A percentile compares a stretch with the other conserved stretches of the same genome.
These are phyloP conservation scores for Exsudoporus frostii DNA, from an alignment of 768 basidiomycete species.

Conservation along the genomic window DNA sequence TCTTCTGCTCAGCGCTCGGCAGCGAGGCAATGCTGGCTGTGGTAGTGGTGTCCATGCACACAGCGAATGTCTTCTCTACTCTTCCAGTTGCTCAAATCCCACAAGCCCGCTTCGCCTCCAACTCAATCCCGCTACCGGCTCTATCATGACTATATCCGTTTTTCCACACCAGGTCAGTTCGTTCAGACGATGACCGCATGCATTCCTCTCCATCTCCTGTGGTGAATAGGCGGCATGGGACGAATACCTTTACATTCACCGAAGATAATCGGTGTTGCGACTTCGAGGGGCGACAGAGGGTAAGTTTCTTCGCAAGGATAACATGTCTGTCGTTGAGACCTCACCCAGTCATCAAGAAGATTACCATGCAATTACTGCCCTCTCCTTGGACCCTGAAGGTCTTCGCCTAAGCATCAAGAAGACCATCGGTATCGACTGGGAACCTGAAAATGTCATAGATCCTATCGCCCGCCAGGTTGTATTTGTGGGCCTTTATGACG, in stretches of 20 bases:
- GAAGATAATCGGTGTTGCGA: constrained; percentile 73
- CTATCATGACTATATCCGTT: constrained; percentile 74
- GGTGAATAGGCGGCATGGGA: constrained; percentile 50
- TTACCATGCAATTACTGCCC: constrained; percentile 70
- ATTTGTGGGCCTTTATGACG: constrained; percentile 90
- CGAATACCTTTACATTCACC: constrained; percentile 73
- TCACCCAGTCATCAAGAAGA: constrained; percentile 82
- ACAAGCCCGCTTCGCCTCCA: constrained; percentile 6
- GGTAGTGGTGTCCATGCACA: constrained; percentile 21
- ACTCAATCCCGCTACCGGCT: constrained; percentile 21
- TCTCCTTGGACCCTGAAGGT: constrained; percentile 76
- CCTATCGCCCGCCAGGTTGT: constrained; percentile 70
- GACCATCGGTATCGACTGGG: constrained; percentile 66
- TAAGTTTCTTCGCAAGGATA: constrained; percentile 26
- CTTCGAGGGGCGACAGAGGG: constrained; percentile 75
- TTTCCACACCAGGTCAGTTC: constrained; percentile 43
- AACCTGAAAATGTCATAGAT: constrained; percentile 51
- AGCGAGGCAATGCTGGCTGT: constrained; percentile 30
- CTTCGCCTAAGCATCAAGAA: constrained; percentile 63
- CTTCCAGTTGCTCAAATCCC: constrained; percentile 19
- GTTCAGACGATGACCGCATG: neutral
- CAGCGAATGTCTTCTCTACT: constrained; percentile 29
- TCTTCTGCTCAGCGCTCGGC: constrained; percentile 6
- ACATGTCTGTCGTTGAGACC: constrained; percentile 4
- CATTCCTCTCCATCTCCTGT: constrained; percentile 7